Evolutionary conservation across 768 basidiomycete species (phyloP).

Genomic region (Dioszegia hungarica): DNA sequence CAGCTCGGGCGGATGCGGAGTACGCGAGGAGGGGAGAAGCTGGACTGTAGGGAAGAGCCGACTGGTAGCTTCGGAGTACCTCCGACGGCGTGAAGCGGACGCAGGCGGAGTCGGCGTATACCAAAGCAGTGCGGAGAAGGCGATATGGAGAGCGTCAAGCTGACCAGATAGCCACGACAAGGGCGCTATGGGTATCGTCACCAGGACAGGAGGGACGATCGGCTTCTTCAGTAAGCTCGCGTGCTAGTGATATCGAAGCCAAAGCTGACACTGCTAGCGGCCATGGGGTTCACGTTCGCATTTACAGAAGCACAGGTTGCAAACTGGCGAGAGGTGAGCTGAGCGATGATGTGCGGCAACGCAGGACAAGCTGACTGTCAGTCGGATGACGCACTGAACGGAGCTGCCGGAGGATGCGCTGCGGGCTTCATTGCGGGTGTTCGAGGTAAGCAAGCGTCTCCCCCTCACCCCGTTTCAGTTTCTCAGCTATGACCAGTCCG

Average conservation of each 20-base stretch:
- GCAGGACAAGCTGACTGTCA: constrained; percentile 16
- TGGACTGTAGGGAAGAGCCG: too few species aligned
- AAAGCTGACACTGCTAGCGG: constrained; percentile 55
- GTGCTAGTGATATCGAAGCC: neutral
- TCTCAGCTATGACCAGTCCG: neutral
- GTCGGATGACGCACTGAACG: constrained; percentile 71
- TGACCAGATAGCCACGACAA: constrained; percentile 55
- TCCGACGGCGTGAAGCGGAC: too few species aligned
- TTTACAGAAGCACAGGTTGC: constrained; percentile 74
- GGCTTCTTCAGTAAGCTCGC: constrained; percentile 74
- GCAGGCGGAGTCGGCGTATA: too few species aligned
- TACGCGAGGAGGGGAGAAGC: too few species aligned
- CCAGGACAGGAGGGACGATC: constrained; percentile 81
- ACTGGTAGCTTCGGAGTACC: too few species aligned
- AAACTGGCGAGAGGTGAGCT: constrained; percentile 61
- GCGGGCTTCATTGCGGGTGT: constrained; percentile 88
- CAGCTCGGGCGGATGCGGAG: too few species aligned
- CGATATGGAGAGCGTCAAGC: neutral
- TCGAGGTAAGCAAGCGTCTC: constrained; percentile 57
- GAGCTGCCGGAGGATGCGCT: constrained; percentile 81
- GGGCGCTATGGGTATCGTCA: constrained; percentile 80
- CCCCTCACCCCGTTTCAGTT: neutral
- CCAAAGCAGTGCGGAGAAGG: too few species aligned
- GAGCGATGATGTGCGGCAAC: neutral
- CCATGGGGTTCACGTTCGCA: constrained; percentile 81